Evolutionary conservation across 2,329 filamentous ascomycete genomes (phyloP).

Genomic region (Aspergillus niger): DNA sequence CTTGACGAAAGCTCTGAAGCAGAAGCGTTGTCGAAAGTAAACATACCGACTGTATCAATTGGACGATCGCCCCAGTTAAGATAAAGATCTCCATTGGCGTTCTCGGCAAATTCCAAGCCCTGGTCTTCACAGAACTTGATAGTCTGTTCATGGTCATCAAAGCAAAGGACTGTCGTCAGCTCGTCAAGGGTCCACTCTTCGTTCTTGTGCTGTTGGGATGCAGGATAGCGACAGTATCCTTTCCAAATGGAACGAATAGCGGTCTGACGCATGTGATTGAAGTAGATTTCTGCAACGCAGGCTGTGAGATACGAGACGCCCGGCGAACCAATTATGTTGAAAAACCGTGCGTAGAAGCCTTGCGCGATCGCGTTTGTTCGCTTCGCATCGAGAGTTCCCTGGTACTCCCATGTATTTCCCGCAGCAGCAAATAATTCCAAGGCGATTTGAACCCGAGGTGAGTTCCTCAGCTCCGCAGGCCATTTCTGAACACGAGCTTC

Average conservation of each 20-base stretch:
- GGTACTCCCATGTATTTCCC: slow-evolving; percentile 54
- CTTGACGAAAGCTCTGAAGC: slow-evolving; percentile 22
- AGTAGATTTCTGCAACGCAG: slow-evolving; percentile 65
- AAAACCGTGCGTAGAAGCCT: slow-evolving; percentile 61
- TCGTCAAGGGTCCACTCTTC: slow-evolving; percentile 60
- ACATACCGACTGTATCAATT: slow-evolving; percentile 53
- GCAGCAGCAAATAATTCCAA: slow-evolving; percentile 60
- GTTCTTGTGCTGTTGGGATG: slow-evolving; percentile 52
- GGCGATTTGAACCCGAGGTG: slow-evolving; percentile 58
- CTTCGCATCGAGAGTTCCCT: slow-evolving; percentile 54
- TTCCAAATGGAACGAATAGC: slow-evolving; percentile 59
- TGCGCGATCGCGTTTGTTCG: slow-evolving; percentile 57
- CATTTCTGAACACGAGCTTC: slow-evolving; percentile 61
- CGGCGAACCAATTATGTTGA: slow-evolving; percentile 57
- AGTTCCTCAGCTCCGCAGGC: slow-evolving; percentile 52
- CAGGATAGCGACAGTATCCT: slow-evolving; percentile 51
- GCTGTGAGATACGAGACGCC: slow-evolving; percentile 63
- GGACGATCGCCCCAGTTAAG: slow-evolving; percentile 52
- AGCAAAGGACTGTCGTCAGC: slow-evolving; percentile 54
- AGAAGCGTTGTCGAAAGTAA: slow-evolving; percentile 13
- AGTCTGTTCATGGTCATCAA: slow-evolving; percentile 59
- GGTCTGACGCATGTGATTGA: slow-evolving; percentile 59
- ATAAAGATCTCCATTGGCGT: slow-evolving; percentile 50
- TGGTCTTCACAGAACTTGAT: slow-evolving; percentile 57
- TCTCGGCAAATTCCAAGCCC: slow-evolving; percentile 53